phyloP scores from a whole-genome alignment of 495 filamentous ascomycete species.

The Podospora bellae-mahoneyi region DNA sequence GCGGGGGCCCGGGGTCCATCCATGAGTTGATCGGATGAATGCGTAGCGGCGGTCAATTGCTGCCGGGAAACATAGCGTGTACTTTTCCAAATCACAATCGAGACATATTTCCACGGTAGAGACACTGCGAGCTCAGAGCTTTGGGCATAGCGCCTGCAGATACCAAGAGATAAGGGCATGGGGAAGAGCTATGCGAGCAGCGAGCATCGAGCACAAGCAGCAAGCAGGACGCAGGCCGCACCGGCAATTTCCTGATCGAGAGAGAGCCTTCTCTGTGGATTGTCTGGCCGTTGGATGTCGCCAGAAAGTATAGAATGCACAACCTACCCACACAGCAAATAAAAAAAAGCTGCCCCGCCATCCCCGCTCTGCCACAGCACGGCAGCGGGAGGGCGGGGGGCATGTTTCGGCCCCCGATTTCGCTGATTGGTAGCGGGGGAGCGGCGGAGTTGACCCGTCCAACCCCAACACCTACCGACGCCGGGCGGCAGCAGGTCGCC shows the following conservation, averaged over 20 bases:
- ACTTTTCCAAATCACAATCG: too few relatives aligned
- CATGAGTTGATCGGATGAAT: conserved; percentile 3
- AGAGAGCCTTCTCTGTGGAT: not conserved
- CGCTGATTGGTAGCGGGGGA: not conserved
- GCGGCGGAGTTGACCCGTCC: not conserved
- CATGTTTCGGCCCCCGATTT: not conserved
- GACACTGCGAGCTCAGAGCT: not conserved
- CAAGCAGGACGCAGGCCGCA: not conserved
- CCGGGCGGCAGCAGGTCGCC: not conserved
- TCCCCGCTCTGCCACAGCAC: not conserved
- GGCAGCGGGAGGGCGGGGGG: conserved; percentile 7
- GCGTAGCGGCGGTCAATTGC: not conserved
- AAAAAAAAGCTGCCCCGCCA: conserved; percentile 1
- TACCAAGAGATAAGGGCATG: conserved; percentile 13
- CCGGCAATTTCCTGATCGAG: not conserved
- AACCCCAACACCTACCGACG: not conserved
- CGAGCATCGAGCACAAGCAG: too few relatives aligned
- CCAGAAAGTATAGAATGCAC: conserved; percentile 2
- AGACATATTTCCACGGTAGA: not conserved
- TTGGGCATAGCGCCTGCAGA: conserved; percentile 1
- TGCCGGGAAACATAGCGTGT: not conserved
- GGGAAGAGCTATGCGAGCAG: not conserved
- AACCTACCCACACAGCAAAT: not conserved
- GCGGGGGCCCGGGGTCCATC: conserved; percentile 9
- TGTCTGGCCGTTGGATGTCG: not conserved